Conservation (phyloP, 2,329 filamentous ascomycete species). For the Clarireedia homoeocarpa region DNA sequence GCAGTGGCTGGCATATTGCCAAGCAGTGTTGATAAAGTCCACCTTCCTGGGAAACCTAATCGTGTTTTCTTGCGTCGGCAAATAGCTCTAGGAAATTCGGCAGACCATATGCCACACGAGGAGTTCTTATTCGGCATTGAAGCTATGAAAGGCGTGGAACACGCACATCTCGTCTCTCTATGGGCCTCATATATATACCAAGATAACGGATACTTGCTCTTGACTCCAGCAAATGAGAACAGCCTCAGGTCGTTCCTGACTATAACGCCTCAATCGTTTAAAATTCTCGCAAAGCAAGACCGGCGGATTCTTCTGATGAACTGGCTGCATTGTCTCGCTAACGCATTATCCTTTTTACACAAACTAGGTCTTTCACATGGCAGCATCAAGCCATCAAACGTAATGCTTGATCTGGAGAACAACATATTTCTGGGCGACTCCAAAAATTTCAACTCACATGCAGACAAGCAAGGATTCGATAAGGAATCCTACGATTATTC, state of each 20-base stretch:
- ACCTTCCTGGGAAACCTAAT: constrained; percentile 53
- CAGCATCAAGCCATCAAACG: constrained; percentile 62
- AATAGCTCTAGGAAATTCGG: constrained; percentile 42
- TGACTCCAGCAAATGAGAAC: constrained; percentile 58
- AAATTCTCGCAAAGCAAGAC: constrained; percentile 51
- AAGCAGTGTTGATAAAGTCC: constrained; percentile 48
- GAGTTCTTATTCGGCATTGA: constrained; percentile 56
- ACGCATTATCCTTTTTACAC: constrained; percentile 62
- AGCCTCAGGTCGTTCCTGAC: constrained; percentile 61
- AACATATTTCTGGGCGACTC: constrained; percentile 62
- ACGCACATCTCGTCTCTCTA: constrained; percentile 62
- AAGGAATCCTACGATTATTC: constrained; percentile 67
- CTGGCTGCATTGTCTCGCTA: constrained; percentile 66
- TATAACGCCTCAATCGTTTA: constrained; percentile 53
- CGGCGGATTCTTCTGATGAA: constrained; percentile 55
- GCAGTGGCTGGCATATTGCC: constrained; percentile 32
- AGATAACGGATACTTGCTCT: constrained; percentile 55
- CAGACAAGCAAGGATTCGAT: constrained; percentile 47
- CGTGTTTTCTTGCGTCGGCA: constrained; percentile 49
- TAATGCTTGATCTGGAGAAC: constrained; percentile 58
- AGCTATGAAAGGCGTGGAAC: constrained; percentile 49
- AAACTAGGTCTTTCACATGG: constrained; percentile 55
- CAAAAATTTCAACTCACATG: constrained; percentile 38
- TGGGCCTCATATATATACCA: constrained; percentile 64
- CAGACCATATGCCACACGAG: constrained; percentile 39